Evolutionary conservation across 257 asterid genomes (phyloP), one percentile per base, ranked within the genome.

Genomic region (Solanum piurae): DNA sequence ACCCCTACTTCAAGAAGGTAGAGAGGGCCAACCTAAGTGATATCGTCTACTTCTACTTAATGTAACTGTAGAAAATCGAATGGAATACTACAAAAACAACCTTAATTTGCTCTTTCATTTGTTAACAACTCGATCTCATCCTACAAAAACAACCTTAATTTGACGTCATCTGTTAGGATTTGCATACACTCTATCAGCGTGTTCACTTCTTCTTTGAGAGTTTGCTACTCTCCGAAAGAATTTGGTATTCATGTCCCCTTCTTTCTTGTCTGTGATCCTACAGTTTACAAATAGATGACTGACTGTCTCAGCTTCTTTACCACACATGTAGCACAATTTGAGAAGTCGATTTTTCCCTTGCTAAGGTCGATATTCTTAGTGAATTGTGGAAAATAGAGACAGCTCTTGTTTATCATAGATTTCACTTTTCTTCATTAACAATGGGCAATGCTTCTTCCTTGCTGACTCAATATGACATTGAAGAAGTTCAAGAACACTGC

Each of bases 381-480:
- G 64, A 55, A 21, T 20, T 44, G 16, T 55, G n/a, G 10, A 55
- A 20, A 55, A 55, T 55, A 55, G 11, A 18, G 25, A 55, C 20
- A 55, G 0, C 25, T 20, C 11, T 77, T 75, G 52, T 75, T 75
- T 8, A 21, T 49, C 20, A 37, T 74, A 74, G 33, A 36, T 21
- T 74, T 40, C 60, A 77, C 3, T 79, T 79, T 79, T 12, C 14
- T 79, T 23, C 34, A 25, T 13, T 79, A 42, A 44, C 66, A 44
- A 96, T 95, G 99, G 98, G 98, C 20, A 93, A 82, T 88, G 93
- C 98, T 29, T 92, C 98, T 44, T 96, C 99, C 27, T 90, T 92
- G 92, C 62, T 95, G 90, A 96, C 98, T 85, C 99, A 96, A 89
- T 96, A 95, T 88, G 98, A 96, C 85, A 96, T 96, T 91, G 99